Percentiles rank a stretch among this genome's conserved stretches.
Evolutionary conservation across 1,284 basidiomycete species (phyloP).

Genomic region (Quambalaria eucalypti): DNA sequence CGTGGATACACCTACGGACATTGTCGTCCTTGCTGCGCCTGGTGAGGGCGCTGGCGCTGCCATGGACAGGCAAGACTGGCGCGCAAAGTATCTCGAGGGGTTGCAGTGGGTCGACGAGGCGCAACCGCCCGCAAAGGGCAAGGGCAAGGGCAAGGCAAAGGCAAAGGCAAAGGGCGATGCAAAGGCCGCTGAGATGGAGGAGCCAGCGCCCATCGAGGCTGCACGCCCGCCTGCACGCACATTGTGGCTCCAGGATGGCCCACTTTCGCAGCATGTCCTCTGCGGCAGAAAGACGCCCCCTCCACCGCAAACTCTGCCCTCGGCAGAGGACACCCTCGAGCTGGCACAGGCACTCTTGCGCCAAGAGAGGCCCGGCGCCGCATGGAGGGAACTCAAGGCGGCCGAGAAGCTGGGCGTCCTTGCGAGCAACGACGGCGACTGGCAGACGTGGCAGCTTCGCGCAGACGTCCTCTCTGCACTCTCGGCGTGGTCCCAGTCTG

Average conservation of each 20-base stretch:
- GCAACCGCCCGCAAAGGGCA: background rate
- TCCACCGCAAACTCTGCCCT: background rate
- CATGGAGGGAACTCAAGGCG: background rate
- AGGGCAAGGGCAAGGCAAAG: background rate
- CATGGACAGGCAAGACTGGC: background rate
- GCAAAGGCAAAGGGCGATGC: background rate
- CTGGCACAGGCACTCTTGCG: background rate
- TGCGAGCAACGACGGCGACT: background rate
- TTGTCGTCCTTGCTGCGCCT: slow-evolving; percentile 21
- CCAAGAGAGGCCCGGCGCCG: slow-evolving; percentile 1
- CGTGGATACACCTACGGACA: slow-evolving; percentile 41
- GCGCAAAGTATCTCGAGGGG: background rate
- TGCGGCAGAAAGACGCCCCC: background rate
- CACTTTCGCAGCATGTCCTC: background rate
- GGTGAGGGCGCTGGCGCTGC: background rate
- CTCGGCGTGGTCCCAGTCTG: slow-evolving; percentile 1
- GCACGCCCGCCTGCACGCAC: background rate
- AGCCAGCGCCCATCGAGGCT: too few species aligned
- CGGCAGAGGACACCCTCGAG: background rate
- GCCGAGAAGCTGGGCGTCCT: background rate
- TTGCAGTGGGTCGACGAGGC: background rate
- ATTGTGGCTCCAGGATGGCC: background rate
- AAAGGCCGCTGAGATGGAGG: too few species aligned
- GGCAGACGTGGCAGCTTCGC: too few species aligned
- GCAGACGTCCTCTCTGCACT: background rate